Evolutionary conservation across 345 rosid species (phyloP), one percentile per base, ranked within the genome.

Genomic region (Citrus inodora): DNA sequence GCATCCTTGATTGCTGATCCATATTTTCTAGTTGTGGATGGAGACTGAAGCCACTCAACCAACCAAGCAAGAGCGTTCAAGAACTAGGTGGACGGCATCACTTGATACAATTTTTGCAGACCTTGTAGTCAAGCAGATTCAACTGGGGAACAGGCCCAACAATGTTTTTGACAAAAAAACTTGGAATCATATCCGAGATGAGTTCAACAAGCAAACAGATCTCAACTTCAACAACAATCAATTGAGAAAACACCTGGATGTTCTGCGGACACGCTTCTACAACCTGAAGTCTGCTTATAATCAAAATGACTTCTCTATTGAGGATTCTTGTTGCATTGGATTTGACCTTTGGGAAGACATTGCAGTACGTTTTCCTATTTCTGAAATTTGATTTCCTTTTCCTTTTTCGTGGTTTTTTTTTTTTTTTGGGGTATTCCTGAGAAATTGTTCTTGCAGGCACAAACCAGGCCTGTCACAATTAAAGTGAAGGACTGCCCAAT

Each of bases 301-400:
- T 77, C 92, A 87, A 60, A 90, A 86, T 79, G 93, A 89, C 25
- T 83, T 88, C 81, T 74, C 83, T 51, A 35, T 87, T 21, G 95
- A 91, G 35, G 97, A 89, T 77, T 59, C 95, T 22, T 85, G 83
- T 81, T 83, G 90, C 86, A 81, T 91, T 33, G 94, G 92, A 53
- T 90, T 94, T 81, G 92, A 88, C 64, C 73, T 92, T 74, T 94
- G 97, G 94, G 98, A 94, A 60, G 94, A 91, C 37, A 63, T 86
- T n/a, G 87, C 84, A 85, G 98, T 94, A 81, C 4, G 74, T 81
- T 67, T 37, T 60, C 75, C 63, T 73, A 30, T 32, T 55, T 61
- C 59, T 63, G 40, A 58, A 77, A 55, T 25, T 74, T 74, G 32
- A 51, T 22, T 33, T 66, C 14, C 9, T 64, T 53, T 73, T 25